Evolutionary conservation across 495 filamentous ascomycete genomes (phyloP).

Genomic region (Ramalina intermedia): DNA sequence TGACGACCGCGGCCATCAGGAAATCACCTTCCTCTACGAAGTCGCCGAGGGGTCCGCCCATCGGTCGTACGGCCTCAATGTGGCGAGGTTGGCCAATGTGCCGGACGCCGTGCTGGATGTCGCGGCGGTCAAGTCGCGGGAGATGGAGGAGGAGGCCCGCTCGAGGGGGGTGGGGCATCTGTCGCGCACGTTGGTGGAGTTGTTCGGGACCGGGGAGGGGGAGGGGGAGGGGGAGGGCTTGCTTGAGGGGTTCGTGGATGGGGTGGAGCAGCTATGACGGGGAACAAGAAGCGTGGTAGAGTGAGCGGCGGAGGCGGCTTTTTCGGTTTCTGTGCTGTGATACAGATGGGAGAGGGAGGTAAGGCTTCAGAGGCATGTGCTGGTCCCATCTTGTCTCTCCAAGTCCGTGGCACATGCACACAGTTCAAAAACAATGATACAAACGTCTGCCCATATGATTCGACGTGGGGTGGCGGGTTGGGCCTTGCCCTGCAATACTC

Average conservation of each 20-base stretch:
- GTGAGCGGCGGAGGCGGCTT: too few relatives aligned
- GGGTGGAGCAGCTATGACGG: conserved; percentile 1
- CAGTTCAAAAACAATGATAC: too few relatives aligned
- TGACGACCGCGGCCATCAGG: conserved; percentile 18
- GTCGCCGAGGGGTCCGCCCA: conserved; percentile 82
- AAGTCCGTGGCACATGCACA: background rate
- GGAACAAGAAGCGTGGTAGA: background rate
- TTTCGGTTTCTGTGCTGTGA: background rate
- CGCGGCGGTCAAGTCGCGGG: conserved; percentile 61
- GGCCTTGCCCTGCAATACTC: too few relatives aligned
- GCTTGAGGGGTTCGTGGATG: background rate
- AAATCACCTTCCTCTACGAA: conserved; percentile 74
- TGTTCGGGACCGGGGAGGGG: background rate
- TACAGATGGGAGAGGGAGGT: background rate
- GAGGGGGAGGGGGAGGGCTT: background rate
- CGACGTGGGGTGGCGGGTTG: too few relatives aligned
- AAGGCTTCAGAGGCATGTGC: too few relatives aligned
- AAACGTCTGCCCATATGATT: too few relatives aligned
- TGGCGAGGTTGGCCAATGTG: conserved; percentile 74
- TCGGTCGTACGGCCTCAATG: conserved; percentile 85
- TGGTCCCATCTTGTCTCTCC: background rate
- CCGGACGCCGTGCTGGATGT: conserved; percentile 61
- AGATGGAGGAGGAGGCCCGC: conserved; percentile 63
- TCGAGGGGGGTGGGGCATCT: conserved; percentile 34
- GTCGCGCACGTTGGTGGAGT: conserved; percentile 6